Conservation (phyloP, 2,329 filamentous ascomycete species). For the Dothidotthia symphoricarpi region DNA sequence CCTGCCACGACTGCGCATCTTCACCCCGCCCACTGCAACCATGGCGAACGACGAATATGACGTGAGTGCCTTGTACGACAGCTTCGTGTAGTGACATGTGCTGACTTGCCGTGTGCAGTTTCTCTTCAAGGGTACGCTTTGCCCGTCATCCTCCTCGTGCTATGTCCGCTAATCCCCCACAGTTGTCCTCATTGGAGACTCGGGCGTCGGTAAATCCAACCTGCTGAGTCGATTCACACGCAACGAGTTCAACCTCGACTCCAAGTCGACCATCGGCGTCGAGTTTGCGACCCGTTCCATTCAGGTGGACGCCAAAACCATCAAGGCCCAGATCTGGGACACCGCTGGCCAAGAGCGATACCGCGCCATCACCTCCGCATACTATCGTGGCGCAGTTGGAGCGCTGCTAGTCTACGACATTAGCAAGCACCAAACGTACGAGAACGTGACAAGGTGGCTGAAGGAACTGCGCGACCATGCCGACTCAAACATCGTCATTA, state of each 20-base stretch:
- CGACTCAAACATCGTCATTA: constrained; percentile 98
- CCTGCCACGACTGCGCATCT: constrained; percentile 10
- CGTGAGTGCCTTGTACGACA: constrained; percentile 59
- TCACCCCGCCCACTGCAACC: constrained; percentile 33
- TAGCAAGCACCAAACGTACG: constrained; percentile 99
- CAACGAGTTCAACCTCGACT: constrained; percentile 99
- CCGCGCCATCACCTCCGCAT: constrained; percentile 97
- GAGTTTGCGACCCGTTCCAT: constrained; percentile 98
- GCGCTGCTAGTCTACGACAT: constrained; percentile 99
- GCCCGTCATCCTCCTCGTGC: constrained; percentile 9
- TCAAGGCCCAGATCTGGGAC: constrained; percentile 99
- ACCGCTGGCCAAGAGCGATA: constrained; percentile 98
- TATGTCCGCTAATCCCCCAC: constrained; percentile 32
- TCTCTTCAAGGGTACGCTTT: constrained; percentile 91
- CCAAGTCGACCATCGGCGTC: constrained; percentile 99
- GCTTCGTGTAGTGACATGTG: constrained; percentile 17
- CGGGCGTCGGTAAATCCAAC: constrained; percentile 99
- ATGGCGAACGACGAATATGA: constrained; percentile 99
- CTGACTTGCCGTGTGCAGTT: constrained; percentile 61
- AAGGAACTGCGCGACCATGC: constrained; percentile 98
- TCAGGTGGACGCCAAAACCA: constrained; percentile 98
- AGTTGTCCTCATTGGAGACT: constrained; percentile 99
- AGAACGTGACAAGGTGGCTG: constrained; percentile 98
- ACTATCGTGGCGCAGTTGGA: constrained; percentile 96
- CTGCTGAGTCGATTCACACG: constrained; percentile 98